A percentile compares a stretch with the other conserved stretches of the same genome.
These are phyloP conservation scores for Fusarium sp. DNA, from an alignment of 2,329 filamentous ascomycete genomes.

Conservation along the genomic window DNA sequence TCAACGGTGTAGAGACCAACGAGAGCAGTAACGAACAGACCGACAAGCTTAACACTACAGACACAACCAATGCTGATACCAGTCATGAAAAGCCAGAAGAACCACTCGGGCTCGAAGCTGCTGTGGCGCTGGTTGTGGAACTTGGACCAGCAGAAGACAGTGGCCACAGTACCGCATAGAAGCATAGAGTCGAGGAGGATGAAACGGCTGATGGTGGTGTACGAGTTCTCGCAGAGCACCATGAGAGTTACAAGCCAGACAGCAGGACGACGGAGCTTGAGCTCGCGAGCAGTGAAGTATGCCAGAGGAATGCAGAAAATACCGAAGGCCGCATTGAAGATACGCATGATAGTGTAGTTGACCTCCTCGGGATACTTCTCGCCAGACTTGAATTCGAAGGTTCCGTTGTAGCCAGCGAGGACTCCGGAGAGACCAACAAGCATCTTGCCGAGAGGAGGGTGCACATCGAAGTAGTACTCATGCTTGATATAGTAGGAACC, in stretches of 20 bases:
- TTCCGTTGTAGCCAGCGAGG: constrained; percentile 97
- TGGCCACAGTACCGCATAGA: constrained; percentile 97
- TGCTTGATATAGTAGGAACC: constrained; percentile 99
- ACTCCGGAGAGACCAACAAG: constrained; percentile 96
- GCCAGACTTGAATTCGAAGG: constrained; percentile 99
- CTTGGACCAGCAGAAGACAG: constrained; percentile 95
- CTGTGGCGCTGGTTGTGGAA: constrained; percentile 90
- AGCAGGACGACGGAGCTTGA: constrained; percentile 85
- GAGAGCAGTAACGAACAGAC: constrained; percentile 92
- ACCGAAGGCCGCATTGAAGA: constrained; percentile 96
- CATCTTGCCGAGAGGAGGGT: constrained; percentile 98
- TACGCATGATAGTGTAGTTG: constrained; percentile 98
- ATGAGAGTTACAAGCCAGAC: constrained; percentile 97
- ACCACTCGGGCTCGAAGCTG: constrained; percentile 93
- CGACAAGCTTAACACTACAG: constrained; percentile 98
- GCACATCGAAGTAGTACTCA: constrained; percentile 95
- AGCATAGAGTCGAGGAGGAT: constrained; percentile 99
- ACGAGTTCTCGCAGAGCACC: constrained; percentile 99
- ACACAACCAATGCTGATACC: constrained; percentile 97
- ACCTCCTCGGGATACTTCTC: constrained; percentile 93
- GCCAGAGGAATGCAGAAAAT: constrained; percentile 92
- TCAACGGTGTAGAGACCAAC: constrained; percentile 96
- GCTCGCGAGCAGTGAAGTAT: constrained; percentile 92
- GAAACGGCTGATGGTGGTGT: constrained; percentile 98
- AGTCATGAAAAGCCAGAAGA: constrained; percentile 91